These are phyloP conservation scores for Melocanna baccifera DNA, from an alignment of 176 grass and related monocot genomes.

Conservation along the genomic window DNA sequence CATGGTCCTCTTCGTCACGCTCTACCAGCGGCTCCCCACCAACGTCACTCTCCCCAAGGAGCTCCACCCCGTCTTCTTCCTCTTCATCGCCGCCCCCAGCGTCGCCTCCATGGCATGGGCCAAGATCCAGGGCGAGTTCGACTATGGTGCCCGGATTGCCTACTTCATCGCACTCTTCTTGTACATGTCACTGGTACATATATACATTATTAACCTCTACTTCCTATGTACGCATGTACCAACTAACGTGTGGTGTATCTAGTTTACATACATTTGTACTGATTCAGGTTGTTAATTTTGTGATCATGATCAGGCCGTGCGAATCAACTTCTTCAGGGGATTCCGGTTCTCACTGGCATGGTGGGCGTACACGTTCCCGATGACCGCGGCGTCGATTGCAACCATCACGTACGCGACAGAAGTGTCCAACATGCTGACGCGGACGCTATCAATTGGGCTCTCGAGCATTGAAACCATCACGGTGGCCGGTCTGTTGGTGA, in stretches of 20 bases:
- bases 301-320: constrained; percentile 49
- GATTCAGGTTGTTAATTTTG: background rate
- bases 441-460: constrained; percentile 57
- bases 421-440: constrained; percentile 70
- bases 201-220: background rate
- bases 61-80: constrained; percentile 96
- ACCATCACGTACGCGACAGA: constrained; percentile 71
- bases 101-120: constrained; percentile 91
- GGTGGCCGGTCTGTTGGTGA: constrained; percentile 61
- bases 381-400: constrained; percentile 69
- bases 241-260: background rate
- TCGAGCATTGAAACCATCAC: constrained; percentile 76
- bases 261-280: background rate
- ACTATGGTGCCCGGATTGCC: constrained; percentile 57
- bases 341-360: constrained; percentile 95
- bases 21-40: constrained; percentile 92
- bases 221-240: background rate
- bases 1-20: constrained; percentile 92
- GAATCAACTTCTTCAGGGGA: constrained; percentile 90
- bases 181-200: constrained; percentile 78
- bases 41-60: constrained; percentile 87
- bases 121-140: constrained; percentile 71
- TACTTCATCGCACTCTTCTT: constrained; percentile 96
- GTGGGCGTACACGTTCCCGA: constrained; percentile 99
- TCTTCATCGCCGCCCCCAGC: constrained; percentile 86